Conservation (phyloP, 257 asterid species). For the Solanum sparsipilum region DNA sequence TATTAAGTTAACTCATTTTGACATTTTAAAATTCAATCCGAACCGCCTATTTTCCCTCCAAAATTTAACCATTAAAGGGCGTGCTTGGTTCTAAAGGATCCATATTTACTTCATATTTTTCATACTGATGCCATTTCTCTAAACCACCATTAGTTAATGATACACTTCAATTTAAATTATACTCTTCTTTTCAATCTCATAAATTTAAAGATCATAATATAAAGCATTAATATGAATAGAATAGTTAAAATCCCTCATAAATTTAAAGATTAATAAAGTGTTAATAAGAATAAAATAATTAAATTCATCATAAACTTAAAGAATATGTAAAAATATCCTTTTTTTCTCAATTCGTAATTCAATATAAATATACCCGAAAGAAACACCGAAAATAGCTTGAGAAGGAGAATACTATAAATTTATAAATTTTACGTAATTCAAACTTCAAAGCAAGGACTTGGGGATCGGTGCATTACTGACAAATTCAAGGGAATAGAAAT, state of each 20-base stretch:
- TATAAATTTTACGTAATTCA: neutral
- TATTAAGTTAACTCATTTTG: neutral
- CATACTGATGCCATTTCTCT: neutral
- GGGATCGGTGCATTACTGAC: neutral
- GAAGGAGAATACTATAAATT: neutral
- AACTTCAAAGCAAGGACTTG: neutral
- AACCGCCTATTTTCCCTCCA: neutral
- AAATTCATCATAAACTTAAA: too few species aligned
- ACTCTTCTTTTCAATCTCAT: neutral
- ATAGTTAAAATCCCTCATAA: neutral
- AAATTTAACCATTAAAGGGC: neutral
- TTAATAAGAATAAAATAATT: too few species aligned
- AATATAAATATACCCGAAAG: neutral
- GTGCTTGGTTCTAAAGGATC: neutral
- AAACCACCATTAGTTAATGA: neutral
- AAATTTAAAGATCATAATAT: too few species aligned
- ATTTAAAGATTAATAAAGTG: too few species aligned
- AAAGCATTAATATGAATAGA: neutral
- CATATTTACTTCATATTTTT: neutral
- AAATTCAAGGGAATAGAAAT: neutral
- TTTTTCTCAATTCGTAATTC: neutral
- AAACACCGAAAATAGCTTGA: neutral
- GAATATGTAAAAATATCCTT: rapidly evolving
- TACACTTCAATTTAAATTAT: neutral
- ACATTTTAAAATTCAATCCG: neutral